A percentile compares a stretch with the other conserved stretches of the same genome.
Conservation (phyloP, 176 grass and related monocot genomes). For the Cenchrus purpureus region DNA sequence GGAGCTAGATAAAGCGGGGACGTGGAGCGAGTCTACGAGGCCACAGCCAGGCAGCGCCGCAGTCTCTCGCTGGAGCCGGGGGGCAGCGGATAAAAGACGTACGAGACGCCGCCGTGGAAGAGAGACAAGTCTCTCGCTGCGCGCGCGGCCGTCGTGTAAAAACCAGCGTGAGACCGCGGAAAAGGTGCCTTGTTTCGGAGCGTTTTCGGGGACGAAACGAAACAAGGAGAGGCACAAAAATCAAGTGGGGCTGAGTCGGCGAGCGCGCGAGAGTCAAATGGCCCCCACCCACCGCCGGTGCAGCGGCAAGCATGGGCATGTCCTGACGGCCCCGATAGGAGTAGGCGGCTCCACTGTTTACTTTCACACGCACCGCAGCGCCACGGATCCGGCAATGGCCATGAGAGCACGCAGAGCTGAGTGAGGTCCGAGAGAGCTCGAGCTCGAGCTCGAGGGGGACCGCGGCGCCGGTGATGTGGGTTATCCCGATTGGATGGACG, state of each 20-base stretch:
- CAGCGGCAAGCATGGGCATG: background rate
- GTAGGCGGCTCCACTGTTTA: background rate
- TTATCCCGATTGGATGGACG: conserved; percentile 5
- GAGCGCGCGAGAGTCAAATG: conserved; percentile 41
- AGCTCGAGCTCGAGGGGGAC: background rate
- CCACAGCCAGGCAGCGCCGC: background rate
- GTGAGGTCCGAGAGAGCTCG: background rate
- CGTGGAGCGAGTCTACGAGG: conserved; percentile 47
- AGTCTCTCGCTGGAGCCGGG: background rate
- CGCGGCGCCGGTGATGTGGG: background rate
- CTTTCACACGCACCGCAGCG: background rate
- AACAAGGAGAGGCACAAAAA: background rate
- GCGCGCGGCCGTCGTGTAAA: background rate
- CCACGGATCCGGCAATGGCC: background rate
- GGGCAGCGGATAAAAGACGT: conserved; percentile 4
- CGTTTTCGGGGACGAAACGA: background rate
- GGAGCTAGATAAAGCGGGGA: conserved; percentile 47
- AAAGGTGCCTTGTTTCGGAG: background rate
- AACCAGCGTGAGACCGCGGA: background rate
- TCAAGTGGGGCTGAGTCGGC: conserved; percentile 45
- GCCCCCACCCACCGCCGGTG: conserved; percentile 32
- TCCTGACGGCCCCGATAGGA: background rate
- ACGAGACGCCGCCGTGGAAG: background rate
- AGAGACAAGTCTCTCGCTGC: background rate
- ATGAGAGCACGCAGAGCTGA: background rate